Base-by-base conservation (phyloP, 768 basidiomycete genomes). In the Infundibulicybe gibba region DNA sequence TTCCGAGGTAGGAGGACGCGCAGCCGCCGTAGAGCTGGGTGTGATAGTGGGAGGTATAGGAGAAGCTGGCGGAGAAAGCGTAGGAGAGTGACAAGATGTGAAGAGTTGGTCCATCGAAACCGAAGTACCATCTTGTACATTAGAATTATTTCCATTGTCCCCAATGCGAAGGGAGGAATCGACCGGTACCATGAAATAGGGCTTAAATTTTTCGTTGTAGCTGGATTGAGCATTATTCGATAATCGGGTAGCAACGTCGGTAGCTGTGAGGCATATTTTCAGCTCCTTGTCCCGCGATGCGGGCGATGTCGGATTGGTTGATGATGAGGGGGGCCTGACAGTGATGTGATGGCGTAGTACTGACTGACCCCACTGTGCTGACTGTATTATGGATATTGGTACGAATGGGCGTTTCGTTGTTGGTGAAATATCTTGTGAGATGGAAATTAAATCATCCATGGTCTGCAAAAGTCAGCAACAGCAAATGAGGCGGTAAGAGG, bases 331-430 rank as follows among this genome's bases (percentile, higher is more conserved):
- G 0, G 69, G 61, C 5, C 69, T 66, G 16, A 70, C 61, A 1
- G 72, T 81, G 19, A 89, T 77, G 25, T 70, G 74, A 51, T 79
- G 76, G 2, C 80, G 77, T 6, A 91, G 67, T n/a, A 83, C 50
- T 2, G 87, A 83, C 49, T 86, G 83, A 20, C 69, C 72, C 93
- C 93, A 97, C 52, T 85, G 83, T 1, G 92, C 85, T 0, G 80
- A 74, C 58, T 94, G 88, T 6, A 95, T 62, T 6, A 82, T 69
- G 2, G 72, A 57, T 31, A 85, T 66, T 0, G 89, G 77, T 3
- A 88, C 88, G 59, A 81, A 94, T 0, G 83, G 77, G 13, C 71
- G 73, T 3, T 77, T 74, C 0, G 87, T 92, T 0, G 75, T 73
- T 0, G 87, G 83, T 17, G 89, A 94, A 32, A 81, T 68, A 56